Conservation (phyloP, 331 rosid species). For the Ulmus americana region DNA sequence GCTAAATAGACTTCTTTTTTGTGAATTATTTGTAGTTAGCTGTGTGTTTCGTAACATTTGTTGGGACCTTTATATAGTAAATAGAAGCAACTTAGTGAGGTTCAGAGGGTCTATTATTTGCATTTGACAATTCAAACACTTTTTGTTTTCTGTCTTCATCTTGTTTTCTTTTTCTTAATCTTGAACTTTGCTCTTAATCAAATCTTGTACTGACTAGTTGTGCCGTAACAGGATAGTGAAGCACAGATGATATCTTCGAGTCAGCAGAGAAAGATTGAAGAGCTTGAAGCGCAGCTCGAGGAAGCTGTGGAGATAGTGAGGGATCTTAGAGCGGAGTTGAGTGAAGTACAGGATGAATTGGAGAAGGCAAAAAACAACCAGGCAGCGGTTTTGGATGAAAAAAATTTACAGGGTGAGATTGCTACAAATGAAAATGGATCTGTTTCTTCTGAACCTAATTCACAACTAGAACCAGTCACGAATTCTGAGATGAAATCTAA, state of each 20-base stretch:
- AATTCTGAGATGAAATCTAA: slow-evolving; percentile 20
- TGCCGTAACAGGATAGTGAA: slow-evolving; percentile 37
- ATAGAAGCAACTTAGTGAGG: background rate
- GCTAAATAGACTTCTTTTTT: too few species aligned
- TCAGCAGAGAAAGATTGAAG: slow-evolving; percentile 43
- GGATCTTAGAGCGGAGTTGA: slow-evolving; percentile 59
- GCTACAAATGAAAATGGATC: slow-evolving; percentile 25
- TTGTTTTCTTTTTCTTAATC: too few species aligned
- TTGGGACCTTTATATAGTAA: too few species aligned
- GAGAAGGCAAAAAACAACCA: slow-evolving; percentile 41
- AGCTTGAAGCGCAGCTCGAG: slow-evolving; percentile 50
- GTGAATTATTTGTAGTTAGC: too few species aligned
- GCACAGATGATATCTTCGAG: slow-evolving; percentile 35
- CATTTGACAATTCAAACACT: background rate
- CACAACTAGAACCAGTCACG: slow-evolving; percentile 28
- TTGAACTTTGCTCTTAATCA: background rate
- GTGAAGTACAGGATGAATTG: slow-evolving; percentile 26
- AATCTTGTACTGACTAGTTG: background rate
- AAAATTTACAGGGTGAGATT: slow-evolving; percentile 27
- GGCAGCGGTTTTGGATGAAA: slow-evolving; percentile 26
- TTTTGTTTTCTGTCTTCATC: too few species aligned
- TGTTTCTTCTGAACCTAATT: slow-evolving; percentile 23
- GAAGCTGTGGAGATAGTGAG: slow-evolving; percentile 59
- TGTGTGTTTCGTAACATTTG: too few species aligned
- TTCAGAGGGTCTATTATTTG: background rate